Percentiles rank a stretch among this genome's conserved stretches.
phyloP scores from a whole-genome alignment of 345 rosid genomes.

The Linum usitatissimum region DNA sequence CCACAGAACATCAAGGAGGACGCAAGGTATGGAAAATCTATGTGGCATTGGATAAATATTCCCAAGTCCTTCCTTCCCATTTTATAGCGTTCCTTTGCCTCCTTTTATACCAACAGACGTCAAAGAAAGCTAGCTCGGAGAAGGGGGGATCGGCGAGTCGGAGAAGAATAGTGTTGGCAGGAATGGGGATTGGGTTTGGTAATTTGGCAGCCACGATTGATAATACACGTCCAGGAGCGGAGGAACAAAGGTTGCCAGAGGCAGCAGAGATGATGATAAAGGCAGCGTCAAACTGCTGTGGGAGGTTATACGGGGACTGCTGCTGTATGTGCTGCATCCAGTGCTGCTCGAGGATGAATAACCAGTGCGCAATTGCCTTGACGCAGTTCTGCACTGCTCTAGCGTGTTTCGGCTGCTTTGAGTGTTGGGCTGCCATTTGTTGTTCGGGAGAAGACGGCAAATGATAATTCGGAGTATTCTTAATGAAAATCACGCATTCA shows the following conservation, averaged over 20 bases:
- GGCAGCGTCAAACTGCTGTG: constrained; percentile 75
- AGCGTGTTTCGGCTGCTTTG: constrained; percentile 69
- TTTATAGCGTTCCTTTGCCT: no score
- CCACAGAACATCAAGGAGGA: constrained; percentile 19
- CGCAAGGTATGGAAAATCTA: constrained; percentile 27
- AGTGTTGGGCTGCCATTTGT: constrained; percentile 63
- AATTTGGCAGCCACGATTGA: constrained; percentile 50
- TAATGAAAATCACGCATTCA: no score
- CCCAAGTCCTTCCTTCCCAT: no score
- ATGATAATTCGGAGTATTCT: background rate
- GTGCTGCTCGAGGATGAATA: constrained; percentile 55
- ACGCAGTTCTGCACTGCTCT: constrained; percentile 56
- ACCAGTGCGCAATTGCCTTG: constrained; percentile 45
- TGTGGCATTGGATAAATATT: background rate
- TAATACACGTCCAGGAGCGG: constrained; percentile 49
- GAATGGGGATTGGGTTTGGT: constrained; percentile 60
- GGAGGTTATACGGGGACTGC: constrained; percentile 37
- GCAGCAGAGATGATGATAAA: constrained; percentile 64
- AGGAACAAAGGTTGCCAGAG: constrained; percentile 48
- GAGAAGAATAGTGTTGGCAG: constrained; percentile 25
- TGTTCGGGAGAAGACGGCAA: constrained; percentile 40
- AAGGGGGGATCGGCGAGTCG: constrained; percentile 28
- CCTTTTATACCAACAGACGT: constrained; percentile 18
- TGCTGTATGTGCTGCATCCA: constrained; percentile 83
- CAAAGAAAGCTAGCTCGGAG: constrained; percentile 25